These are phyloP conservation scores for Ceratocystis destructans DNA, from an alignment of 2,329 filamentous ascomycete species.

Conservation along the genomic window DNA sequence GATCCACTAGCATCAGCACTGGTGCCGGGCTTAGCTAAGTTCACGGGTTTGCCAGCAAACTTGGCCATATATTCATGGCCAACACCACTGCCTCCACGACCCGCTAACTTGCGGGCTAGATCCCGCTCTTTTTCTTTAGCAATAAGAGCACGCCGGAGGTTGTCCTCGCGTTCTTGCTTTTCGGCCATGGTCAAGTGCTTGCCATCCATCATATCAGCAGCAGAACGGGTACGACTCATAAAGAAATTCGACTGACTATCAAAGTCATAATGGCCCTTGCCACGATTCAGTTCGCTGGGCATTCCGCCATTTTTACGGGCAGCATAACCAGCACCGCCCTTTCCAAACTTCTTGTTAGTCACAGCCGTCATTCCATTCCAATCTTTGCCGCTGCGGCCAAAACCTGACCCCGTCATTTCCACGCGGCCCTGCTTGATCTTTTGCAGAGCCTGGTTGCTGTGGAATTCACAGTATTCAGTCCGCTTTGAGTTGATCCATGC, in stretches of 20 bases:
- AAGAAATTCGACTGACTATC: constrained; percentile 45
- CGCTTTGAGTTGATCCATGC: constrained; percentile 79
- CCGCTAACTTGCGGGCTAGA: constrained; percentile 52
- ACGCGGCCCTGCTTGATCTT: constrained; percentile 48
- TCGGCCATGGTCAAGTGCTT: constrained; percentile 32
- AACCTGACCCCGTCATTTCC: constrained; percentile 62
- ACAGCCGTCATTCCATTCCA: constrained; percentile 24
- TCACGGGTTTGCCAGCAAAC: neutral
- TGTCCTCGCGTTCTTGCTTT: constrained; percentile 50
- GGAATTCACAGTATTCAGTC: constrained; percentile 85
- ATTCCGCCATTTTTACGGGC: neutral
- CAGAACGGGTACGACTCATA: constrained; percentile 36
- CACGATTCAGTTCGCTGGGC: constrained; percentile 14
- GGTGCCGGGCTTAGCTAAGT: neutral
- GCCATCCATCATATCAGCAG: constrained; percentile 52
- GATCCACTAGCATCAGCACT: neutral
- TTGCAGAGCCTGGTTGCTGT: constrained; percentile 67
- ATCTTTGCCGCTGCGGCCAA: constrained; percentile 25
- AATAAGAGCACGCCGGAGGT: constrained; percentile 48
- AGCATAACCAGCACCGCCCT: constrained; percentile 27
- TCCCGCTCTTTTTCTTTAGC: constrained; percentile 59
- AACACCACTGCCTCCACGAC: constrained; percentile 45
- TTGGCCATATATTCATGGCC: constrained; percentile 56
- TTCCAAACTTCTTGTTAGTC: constrained; percentile 30
- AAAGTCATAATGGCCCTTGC: constrained; percentile 39